phyloP scores from a whole-genome alignment of 2,329 filamentous ascomycete genomes.

The Exophiala spinifera region DNA sequence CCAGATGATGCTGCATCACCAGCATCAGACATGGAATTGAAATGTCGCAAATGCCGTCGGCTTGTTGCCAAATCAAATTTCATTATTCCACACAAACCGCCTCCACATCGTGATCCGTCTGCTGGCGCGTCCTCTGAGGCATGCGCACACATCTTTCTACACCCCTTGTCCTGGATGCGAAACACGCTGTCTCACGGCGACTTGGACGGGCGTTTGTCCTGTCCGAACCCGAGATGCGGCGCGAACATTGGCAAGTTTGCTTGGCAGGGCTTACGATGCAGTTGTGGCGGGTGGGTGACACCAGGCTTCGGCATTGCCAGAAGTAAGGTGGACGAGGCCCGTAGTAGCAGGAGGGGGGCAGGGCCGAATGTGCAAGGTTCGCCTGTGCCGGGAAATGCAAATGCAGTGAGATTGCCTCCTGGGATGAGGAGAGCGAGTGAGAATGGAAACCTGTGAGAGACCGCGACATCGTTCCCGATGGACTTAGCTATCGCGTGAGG shows the following conservation, averaged over 20 bases:
- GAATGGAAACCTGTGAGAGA: conserved; percentile 20
- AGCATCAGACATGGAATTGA: conserved; percentile 54
- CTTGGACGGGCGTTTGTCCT: conserved; percentile 79
- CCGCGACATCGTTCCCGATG: too few species aligned
- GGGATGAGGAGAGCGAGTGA: conserved; percentile 22
- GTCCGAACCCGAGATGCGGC: conserved; percentile 73
- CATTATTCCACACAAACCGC: conserved; percentile 42
- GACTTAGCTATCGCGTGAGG: too few species aligned
- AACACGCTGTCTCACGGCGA: conserved; percentile 69
- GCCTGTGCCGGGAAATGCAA: conserved; percentile 3
- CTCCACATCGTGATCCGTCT: conserved; percentile 20
- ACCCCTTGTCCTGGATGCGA: conserved; percentile 94
- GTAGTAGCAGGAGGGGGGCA: background rate
- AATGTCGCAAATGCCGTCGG: conserved; percentile 86
- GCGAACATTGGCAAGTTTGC: conserved; percentile 88
- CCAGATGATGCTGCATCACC: background rate
- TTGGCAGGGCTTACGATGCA: conserved; percentile 94
- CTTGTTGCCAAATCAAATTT: conserved; percentile 64
- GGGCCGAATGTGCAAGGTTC: background rate
- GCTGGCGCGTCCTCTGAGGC: conserved; percentile 4
- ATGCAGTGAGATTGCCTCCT: conserved; percentile 24
- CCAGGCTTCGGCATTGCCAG: conserved; percentile 85
- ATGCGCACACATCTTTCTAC: conserved; percentile 86
- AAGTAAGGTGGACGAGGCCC: conserved; percentile 72
- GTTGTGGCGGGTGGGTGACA: conserved; percentile 84